Base-by-base conservation (phyloP, 139 green algal genomes). In the Nannochloris sp. region DNA sequence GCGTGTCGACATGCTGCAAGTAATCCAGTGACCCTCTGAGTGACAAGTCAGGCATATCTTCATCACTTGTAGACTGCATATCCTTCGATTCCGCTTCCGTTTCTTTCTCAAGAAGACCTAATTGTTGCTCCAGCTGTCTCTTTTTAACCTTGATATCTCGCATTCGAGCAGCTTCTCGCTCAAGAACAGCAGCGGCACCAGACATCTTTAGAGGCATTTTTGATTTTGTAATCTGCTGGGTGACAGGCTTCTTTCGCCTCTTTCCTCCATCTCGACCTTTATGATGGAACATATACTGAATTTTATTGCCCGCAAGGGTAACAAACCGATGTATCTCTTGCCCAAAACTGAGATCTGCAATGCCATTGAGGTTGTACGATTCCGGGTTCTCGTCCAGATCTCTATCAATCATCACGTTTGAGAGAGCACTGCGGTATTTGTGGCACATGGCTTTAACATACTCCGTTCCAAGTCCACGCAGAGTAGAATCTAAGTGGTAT, bases 261-360 rank as follows among this genome's bases (percentile, higher is more conserved):
- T 17, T 40, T 40, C 51, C n/a, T 33, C n/a, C 57, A 23, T 17
- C 17, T 17, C 31, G 33, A 28, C 13, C 60, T 37, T 17, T 43
- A 5, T 37, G 9, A 10, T n/a, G 12, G 5, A 37, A 10, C n/a
- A 30, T 59, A 12, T 36, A 33, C 36, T 33, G 50, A 33, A 30
- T 37, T 59, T 59, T 17, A n/a, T 59, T 20, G 36, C 17, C 16
- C n/a, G 46, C 46, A 5, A 59, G 23, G 5, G 23, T 59, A 14
- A 37, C 23, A 13, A 59, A 33, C 36, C 50, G 25, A 37, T 59
- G 23, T 17, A 59, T 37, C 20, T 59, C 50, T 17, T 30, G 14
- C 55, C 63, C 30, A 67, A 9, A 12, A 50, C 13, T 17, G 17
- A 76, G 43, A 63, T 76, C 69, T 17, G 69, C 69, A 14, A 75